Percentiles rank a stretch among this genome's conserved stretches.
Conservation (phyloP, 2,329 filamentous ascomycete species). For the Aspergillus ochraceoroseus region DNA sequence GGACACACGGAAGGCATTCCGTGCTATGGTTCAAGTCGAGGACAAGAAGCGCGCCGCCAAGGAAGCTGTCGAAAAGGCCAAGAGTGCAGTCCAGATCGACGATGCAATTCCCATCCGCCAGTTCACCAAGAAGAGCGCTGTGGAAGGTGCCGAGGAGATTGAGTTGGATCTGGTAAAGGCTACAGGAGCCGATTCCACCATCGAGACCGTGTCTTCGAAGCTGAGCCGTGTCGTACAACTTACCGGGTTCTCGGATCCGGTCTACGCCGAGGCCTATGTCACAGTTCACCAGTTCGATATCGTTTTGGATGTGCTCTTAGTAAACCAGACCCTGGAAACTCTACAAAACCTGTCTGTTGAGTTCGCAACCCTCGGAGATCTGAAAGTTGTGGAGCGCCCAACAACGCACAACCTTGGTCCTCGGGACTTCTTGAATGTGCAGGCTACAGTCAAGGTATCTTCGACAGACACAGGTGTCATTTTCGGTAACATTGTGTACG, state of each 20-base stretch:
- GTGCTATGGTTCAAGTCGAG: slow-evolving; percentile 92
- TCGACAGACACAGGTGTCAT: slow-evolving; percentile 98
- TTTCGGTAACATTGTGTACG: slow-evolving; percentile 97
- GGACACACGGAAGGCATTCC: slow-evolving; percentile 92
- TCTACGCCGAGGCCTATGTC: slow-evolving; percentile 98
- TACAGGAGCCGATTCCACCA: slow-evolving; percentile 77
- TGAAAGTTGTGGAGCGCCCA: slow-evolving; percentile 95
- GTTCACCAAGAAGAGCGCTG: slow-evolving; percentile 81
- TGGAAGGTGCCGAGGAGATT: slow-evolving; percentile 77
- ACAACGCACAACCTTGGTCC: slow-evolving; percentile 93
- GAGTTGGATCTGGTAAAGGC: slow-evolving; percentile 89
- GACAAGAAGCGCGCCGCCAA: slow-evolving; percentile 97
- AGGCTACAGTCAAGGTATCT: slow-evolving; percentile 97
- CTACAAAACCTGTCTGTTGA: slow-evolving; percentile 96
- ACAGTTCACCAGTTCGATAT: slow-evolving; percentile 99
- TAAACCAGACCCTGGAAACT: slow-evolving; percentile 96
- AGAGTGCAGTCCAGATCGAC: slow-evolving; percentile 90
- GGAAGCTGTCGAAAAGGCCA: slow-evolving; percentile 86
- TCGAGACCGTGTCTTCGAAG: slow-evolving; percentile 87
- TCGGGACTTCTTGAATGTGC: slow-evolving; percentile 96
- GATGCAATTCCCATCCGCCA: slow-evolving; percentile 92
- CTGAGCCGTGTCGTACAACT: slow-evolving; percentile 93
- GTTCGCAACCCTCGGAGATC: slow-evolving; percentile 94
- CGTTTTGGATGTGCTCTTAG: slow-evolving; percentile 87
- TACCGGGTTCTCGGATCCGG: slow-evolving; percentile 95